A percentile compares a stretch with the other conserved stretches of the same genome.
phyloP scores from a whole-genome alignment of 805 yeast species.

The Yarrowia bubula region DNA sequence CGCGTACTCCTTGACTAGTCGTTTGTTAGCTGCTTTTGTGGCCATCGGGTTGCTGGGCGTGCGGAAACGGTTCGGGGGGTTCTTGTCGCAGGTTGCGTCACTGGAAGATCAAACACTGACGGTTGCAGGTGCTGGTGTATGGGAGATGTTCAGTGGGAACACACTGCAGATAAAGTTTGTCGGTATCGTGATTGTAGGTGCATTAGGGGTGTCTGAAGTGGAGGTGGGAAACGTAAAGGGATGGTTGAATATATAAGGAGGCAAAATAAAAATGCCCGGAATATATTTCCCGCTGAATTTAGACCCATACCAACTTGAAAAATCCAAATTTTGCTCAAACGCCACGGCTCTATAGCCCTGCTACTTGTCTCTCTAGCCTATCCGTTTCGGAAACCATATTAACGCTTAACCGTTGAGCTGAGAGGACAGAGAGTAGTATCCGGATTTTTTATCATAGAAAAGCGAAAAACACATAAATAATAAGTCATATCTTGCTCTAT shows the following conservation, averaged over 20 bases:
- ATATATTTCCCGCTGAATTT: too few species aligned
- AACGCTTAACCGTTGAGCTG: not conserved
- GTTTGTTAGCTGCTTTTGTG: conserved; percentile 39
- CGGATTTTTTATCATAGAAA: too few species aligned
- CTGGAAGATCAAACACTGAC: not conserved
- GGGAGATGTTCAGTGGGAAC: not conserved
- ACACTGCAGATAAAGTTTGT: not conserved
- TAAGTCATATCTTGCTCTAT: too few species aligned
- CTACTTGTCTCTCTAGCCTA: not conserved
- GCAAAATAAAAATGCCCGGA: too few species aligned
- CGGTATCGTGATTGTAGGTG: conserved; percentile 4
- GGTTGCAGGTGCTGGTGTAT: not conserved
- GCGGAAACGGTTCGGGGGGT: not conserved
- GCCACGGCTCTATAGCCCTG: not conserved
- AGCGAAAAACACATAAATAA: too few species aligned
- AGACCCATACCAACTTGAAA: not conserved
- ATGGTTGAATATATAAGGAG: too few species aligned
- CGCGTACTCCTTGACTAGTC: conserved; percentile 77
- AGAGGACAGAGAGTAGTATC: too few species aligned
- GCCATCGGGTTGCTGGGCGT: conserved; percentile 34
- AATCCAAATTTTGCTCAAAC: too few species aligned
- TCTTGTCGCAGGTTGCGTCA: not conserved
- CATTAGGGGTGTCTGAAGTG: not conserved
- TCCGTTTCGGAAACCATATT: not conserved
- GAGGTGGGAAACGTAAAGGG: too few species aligned